Evolutionary conservation across 1,139 yeast species (phyloP).

Genomic region (Pichia sp.): DNA sequence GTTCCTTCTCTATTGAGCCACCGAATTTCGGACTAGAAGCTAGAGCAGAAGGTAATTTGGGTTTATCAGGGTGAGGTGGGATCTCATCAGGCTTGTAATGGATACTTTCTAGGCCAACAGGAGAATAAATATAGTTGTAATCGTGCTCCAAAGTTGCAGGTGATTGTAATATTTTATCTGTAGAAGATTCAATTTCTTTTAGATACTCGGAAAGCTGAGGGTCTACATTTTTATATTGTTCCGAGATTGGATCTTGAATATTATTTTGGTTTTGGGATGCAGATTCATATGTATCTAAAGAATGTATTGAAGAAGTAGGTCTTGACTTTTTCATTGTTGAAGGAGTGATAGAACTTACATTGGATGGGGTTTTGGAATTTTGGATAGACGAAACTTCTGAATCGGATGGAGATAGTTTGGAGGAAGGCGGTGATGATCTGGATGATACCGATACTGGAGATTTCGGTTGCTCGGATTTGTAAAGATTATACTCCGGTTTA

Average conservation of each 20-base stretch:
- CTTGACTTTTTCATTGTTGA: not conserved
- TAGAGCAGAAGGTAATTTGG: slow-evolving; percentile 45
- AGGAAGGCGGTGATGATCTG: not conserved
- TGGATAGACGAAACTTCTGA: not conserved
- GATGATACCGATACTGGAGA: slow-evolving; percentile 1
- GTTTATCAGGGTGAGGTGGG: slow-evolving; percentile 40
- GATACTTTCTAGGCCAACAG: slow-evolving; percentile 18
- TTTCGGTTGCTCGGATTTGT: not conserved
- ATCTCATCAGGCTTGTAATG: slow-evolving; percentile 33
- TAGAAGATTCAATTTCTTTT: slow-evolving; percentile 32
- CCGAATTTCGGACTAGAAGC: slow-evolving; percentile 25
- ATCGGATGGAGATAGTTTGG: not conserved
- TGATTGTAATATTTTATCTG: slow-evolving; percentile 16
- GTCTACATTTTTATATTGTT: slow-evolving; percentile 32
- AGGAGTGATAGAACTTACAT: not conserved
- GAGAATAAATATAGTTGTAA: slow-evolving; percentile 20
- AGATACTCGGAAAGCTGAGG: slow-evolving; percentile 55
- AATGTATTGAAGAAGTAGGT: not conserved
- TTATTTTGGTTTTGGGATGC: not conserved
- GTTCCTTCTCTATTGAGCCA: slow-evolving; percentile 23
- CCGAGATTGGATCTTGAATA: slow-evolving; percentile 7
- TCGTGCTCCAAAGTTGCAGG: slow-evolving; percentile 9
- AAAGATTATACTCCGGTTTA: slow-evolving; percentile 4
- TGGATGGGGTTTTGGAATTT: not conserved
- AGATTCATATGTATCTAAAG: not conserved